These are phyloP conservation scores for Zoysia pacifica DNA, from an alignment of 176 grass and related monocot genomes.

Conservation along the genomic window DNA sequence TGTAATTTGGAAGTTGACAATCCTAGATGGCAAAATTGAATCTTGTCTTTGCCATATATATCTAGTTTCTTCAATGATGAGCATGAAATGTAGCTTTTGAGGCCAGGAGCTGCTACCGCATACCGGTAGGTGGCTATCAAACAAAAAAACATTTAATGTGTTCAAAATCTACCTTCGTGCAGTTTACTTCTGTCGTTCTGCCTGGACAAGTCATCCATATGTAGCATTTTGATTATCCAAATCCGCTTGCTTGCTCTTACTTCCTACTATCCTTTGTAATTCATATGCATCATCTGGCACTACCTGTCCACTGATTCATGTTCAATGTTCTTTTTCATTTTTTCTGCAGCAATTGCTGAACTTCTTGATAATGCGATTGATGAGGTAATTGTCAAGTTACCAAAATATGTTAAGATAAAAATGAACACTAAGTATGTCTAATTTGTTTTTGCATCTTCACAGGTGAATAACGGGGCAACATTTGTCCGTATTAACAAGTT, in stretches of 20 bases:
- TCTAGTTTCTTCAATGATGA: not conserved
- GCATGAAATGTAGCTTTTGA: constrained; percentile 15
- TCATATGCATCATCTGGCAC: constrained; percentile 28
- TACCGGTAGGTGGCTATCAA: not conserved
- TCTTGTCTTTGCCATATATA: constrained; percentile 16
- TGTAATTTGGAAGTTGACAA: constrained; percentile 5
- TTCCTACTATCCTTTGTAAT: not conserved
- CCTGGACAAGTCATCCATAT: constrained; percentile 15
- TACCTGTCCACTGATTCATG: constrained; percentile 17
- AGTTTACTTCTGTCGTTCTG: not conserved
- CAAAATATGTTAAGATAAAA: constrained; percentile 21
- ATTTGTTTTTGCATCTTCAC: constrained; percentile 31
- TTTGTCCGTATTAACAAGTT: constrained; percentile 72
- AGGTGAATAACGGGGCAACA: constrained; percentile 77
- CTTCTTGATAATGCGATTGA: constrained; percentile 82
- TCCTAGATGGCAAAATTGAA: not conserved
- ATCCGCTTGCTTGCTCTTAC: constrained; percentile 12
- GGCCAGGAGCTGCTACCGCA: not conserved
- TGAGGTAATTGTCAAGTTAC: constrained; percentile 48
- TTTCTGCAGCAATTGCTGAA: constrained; percentile 67
- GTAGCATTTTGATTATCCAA: constrained; percentile 14
- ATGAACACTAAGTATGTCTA: constrained; percentile 34
- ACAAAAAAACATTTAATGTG: constrained; percentile 17
- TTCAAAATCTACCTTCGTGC: constrained; percentile 17
- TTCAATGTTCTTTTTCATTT: constrained; percentile 29